phyloP scores from a whole-genome alignment of 225 moss, liverwort and hornwort genomes.

The Ulota crispa region DNA sequence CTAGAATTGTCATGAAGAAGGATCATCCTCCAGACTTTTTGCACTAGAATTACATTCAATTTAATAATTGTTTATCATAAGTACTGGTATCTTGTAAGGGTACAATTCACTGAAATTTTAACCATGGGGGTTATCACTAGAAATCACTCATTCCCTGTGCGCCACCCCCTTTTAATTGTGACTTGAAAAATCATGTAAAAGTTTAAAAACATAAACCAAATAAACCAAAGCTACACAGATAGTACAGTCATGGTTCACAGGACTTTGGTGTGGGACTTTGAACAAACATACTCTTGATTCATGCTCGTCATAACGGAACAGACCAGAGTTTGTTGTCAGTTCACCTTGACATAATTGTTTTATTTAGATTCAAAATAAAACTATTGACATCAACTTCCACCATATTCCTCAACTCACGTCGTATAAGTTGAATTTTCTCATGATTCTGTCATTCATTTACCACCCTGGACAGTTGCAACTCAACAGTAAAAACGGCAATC shows the following conservation, averaged over 20 bases:
- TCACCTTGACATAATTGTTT: neutral
- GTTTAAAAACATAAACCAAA: neutral
- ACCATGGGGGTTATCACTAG: neutral
- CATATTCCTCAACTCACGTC: neutral
- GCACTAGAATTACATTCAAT: neutral
- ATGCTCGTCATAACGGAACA: no score
- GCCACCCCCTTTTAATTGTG: neutral
- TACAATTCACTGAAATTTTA: neutral
- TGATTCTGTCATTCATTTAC: neutral
- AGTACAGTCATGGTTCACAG: neutral
- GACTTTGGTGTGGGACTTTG: no score
- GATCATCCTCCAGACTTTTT: no score
- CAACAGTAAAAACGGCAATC: neutral
- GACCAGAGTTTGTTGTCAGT: neutral
- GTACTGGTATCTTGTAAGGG: no score
- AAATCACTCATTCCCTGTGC: neutral
- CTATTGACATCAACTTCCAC: neutral
- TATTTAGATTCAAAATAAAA: neutral
- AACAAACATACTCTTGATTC: no score
- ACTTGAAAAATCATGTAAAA: neutral
- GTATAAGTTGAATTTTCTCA: no score
- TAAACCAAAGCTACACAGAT: neutral
- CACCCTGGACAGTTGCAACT: neutral
- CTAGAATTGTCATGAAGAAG: no score
- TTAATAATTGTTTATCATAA: no score